Base-by-base conservation (phyloP, 495 filamentous ascomycete genomes). In the Podospora conica region DNA sequence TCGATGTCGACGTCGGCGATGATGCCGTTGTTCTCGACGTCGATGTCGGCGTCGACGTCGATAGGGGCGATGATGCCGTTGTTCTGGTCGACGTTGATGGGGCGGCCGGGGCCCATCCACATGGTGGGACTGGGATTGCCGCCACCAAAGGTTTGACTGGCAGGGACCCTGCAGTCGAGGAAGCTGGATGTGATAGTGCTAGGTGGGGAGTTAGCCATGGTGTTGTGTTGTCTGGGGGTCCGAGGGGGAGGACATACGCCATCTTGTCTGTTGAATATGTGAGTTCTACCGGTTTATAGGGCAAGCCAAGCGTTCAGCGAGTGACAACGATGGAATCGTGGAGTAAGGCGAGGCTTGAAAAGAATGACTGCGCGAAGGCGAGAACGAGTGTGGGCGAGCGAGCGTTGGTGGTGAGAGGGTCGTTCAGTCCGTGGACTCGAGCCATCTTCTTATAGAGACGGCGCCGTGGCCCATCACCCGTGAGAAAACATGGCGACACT, bases 21-120 rank as follows among this genome's bases (percentile, higher is more conserved):
- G n/a, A n/a, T n/a, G n/a, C n/a, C n/a, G n/a, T n/a, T n/a, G n/a
- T n/a, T n/a, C n/a, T n/a, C n/a, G n/a, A n/a, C n/a, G n/a, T n/a
- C n/a, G n/a, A n/a, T n/a, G n/a, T n/a, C n/a, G n/a, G n/a, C n/a
- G n/a, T n/a, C n/a, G n/a, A n/a, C 55, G 5, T 53, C 28, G 22
- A 67, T 70, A 25, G 69, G 59, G 9, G 71, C 22, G 67, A 71
- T 23, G 71, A 58, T 24, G 67, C n/a, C n/a, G n/a, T n/a, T n/a
- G n/a, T n/a, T n/a, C n/a, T n/a, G n/a, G n/a, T n/a, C n/a, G n/a
- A n/a, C n/a, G n/a, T n/a, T 15, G 23, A 63, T 56, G 33, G 33
- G 33, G 33, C 31, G 58, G 61, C 18, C 53, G n/a, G 12, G 58
- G 58, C 25, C 58, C 3, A 6, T 18, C 57, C 18, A 22, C 0